A percentile compares a stretch with the other conserved stretches of the same genome.
phyloP scores from a whole-genome alignment of 202 grass and related monocot species.

The Carex sylvatica region DNA sequence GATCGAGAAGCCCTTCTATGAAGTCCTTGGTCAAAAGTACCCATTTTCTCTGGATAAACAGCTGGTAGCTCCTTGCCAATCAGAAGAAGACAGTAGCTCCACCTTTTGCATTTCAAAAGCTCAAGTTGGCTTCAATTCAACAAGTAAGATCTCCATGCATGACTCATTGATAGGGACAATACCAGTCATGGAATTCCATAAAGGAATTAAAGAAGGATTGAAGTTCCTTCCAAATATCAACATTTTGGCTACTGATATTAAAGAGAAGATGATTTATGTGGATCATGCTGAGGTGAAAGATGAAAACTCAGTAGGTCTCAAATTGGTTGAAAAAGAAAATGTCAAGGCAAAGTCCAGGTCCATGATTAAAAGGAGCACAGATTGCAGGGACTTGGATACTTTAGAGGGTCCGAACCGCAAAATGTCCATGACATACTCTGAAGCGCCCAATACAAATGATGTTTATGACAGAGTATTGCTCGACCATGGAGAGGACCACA shows the following conservation, averaged over 20 bases:
- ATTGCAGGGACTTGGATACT: conserved; percentile 26
- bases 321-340: neutral
- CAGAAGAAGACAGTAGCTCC: neutral
- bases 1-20: conserved; percentile 59
- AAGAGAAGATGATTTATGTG: neutral
- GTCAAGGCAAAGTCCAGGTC: neutral
- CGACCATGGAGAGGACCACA: conserved; percentile 23
- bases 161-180: neutral
- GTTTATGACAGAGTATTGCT: conserved; percentile 46
- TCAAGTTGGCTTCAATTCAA: neutral
- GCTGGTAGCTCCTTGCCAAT: neutral
- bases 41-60: conserved; percentile 19
- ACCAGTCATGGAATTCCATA: conserved; percentile 10
- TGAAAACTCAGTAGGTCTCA: neutral
- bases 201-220: conserved; percentile 20
- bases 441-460: conserved; percentile 35
- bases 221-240: conserved; percentile 17
- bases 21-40: conserved; percentile 50
- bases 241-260: neutral
- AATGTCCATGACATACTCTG: conserved; percentile 26
- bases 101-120: neutral
- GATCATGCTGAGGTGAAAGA: neutral
- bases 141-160: neutral
- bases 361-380: neutral
- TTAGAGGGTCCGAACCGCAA: conserved; percentile 36